A percentile compares a stretch with the other conserved stretches of the same genome.
These are phyloP conservation scores for Ochetophila trinervis DNA, from an alignment of 306 rosid species.

Conservation along the genomic window DNA sequence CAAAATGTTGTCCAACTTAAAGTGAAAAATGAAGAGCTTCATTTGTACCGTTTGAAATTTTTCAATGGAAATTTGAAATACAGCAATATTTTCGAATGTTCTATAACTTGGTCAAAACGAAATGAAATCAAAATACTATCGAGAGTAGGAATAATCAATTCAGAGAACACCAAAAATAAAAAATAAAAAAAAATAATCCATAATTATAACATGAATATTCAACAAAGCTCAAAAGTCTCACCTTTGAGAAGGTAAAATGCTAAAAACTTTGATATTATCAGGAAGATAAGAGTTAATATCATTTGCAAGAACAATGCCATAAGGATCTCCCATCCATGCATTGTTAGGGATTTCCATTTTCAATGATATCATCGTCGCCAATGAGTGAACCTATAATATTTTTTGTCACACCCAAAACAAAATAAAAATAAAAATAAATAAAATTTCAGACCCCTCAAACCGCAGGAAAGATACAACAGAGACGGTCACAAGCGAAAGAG, in stretches of 20 bases:
- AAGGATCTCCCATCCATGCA: slow-evolving; percentile 72
- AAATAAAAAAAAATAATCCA: neutral
- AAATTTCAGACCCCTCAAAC: neutral
- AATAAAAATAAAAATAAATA: neutral
- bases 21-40: neutral
- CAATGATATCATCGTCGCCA: slow-evolving; percentile 74
- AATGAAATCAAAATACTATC: too few relatives aligned
- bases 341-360: slow-evolving; percentile 86
- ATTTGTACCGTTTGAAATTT: neutral
- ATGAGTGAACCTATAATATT: slow-evolving; percentile 68
- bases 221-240: slow-evolving; percentile 31
- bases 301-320: slow-evolving; percentile 62
- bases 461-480: slow-evolving; percentile 1
- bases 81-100: neutral
- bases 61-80: neutral
- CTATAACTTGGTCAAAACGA: too few relatives aligned
- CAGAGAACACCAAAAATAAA: too few relatives aligned
- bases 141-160: too few relatives aligned
- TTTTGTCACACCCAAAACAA: neutral
- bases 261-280: slow-evolving; percentile 55
- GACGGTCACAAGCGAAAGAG: neutral
- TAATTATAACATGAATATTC: neutral
- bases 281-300: slow-evolving; percentile 72
- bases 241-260: slow-evolving; percentile 81
- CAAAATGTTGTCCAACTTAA: neutral